phyloP scores from a whole-genome alignment of 331 rosid genomes.

The Erythrophleum ivorense region DNA sequence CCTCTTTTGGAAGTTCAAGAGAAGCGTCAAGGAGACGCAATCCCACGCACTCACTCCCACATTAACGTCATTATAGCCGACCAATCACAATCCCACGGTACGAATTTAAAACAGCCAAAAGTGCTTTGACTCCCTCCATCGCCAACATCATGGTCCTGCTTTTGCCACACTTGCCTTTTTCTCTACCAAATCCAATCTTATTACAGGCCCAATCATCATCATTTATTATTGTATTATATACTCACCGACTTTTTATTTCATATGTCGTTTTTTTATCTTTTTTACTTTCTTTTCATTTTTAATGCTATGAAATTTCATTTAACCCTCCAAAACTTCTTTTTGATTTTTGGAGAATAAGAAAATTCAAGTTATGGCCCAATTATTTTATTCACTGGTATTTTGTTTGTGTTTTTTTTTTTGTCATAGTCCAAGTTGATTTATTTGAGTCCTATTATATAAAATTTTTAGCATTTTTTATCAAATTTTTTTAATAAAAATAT shows the following conservation, averaged over 20 bases:
- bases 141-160: neutral
- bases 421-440: too few species aligned
- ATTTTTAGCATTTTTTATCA: too few species aligned
- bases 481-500: too few species aligned
- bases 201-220: slow-evolving; percentile 25
- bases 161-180: neutral
- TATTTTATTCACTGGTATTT: neutral
- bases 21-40: neutral
- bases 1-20: slow-evolving; percentile 6
- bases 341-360: neutral
- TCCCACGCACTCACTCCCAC: slow-evolving; percentile 41
- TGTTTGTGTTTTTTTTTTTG: neutral
- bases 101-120: slow-evolving; percentile 25
- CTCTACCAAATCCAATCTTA: neutral
- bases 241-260: neutral
- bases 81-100: slow-evolving; percentile 14
- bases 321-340: neutral
- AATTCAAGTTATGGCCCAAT: neutral
- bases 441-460: too few species aligned
- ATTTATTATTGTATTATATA: slow-evolving; percentile 34
- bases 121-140: slow-evolving; percentile 33
- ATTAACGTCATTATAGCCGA: slow-evolving; percentile 1
- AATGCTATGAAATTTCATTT: neutral
- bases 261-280: slow-evolving; percentile 7
- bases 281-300: neutral